Evolutionary conservation across 164 flowering plant genomes (phyloP).

Genomic region (Taxillus chinensis): DNA sequence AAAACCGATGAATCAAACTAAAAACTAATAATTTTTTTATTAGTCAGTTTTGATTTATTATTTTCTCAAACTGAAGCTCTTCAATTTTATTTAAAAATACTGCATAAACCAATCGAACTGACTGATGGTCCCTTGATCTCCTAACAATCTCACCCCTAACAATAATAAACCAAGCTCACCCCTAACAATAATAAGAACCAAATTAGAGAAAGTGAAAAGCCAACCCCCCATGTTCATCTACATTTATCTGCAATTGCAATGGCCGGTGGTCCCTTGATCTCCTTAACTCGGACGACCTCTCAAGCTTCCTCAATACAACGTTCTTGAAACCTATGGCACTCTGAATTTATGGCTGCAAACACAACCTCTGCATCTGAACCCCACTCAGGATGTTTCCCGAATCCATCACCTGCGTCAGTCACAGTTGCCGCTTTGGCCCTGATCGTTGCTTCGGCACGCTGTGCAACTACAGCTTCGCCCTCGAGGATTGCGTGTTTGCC

Average conservation of each 20-base stretch:
- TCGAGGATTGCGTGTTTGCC: slow-evolving; percentile 47
- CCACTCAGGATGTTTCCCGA: slow-evolving; percentile 40
- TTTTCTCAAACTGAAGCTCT: no score
- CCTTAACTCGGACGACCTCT: slow-evolving; percentile 17
- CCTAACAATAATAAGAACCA: no score
- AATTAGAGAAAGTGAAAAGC: no score
- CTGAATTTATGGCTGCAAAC: slow-evolving; percentile 37
- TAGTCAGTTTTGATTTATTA: no score
- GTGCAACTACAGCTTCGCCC: slow-evolving; percentile 45
- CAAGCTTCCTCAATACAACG: slow-evolving; percentile 43
- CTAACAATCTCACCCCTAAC: no score
- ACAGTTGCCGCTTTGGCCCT: slow-evolving; percentile 28
- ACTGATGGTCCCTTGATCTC: no score
- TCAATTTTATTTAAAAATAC: no score
- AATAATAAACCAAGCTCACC: no score
- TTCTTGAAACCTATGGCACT: slow-evolving; percentile 41
- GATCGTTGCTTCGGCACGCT: slow-evolving; percentile 55
- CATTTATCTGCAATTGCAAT: slow-evolving; percentile 7
- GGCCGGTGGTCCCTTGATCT: slow-evolving; percentile 14
- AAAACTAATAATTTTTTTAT: no score
- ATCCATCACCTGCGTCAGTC: slow-evolving; percentile 42
- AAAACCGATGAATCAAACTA: no score
- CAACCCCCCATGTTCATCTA: neutral
- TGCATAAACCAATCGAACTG: no score
- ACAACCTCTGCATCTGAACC: slow-evolving; percentile 39